phyloP scores from a whole-genome alignment of 768 basidiomycete genomes.

The Mrakia gelida region DNA sequence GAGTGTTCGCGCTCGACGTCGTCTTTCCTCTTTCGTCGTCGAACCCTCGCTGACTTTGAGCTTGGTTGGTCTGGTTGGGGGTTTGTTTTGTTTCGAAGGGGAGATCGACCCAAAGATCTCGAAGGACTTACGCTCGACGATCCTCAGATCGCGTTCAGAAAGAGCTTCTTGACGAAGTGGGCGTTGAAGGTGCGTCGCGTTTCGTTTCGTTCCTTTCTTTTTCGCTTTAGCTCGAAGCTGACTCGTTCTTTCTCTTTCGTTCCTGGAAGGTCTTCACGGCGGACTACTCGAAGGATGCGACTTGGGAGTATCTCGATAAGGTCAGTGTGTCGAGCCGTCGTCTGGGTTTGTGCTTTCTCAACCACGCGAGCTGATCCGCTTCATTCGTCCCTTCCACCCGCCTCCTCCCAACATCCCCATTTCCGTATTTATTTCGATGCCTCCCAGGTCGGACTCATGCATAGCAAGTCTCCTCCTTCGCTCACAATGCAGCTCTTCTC shows the following conservation, averaged over 20 bases:
- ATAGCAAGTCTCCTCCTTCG: not conserved
- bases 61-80: not conserved
- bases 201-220: not conserved
- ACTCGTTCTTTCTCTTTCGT: not conserved
- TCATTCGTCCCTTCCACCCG: too few species aligned
- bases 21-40: not conserved
- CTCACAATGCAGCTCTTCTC: not conserved
- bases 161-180: slow-evolving; percentile 17
- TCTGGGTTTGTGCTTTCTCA: too few species aligned
- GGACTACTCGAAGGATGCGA: slow-evolving; percentile 2
- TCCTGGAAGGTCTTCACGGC: slow-evolving; percentile 5
- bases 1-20: not conserved
- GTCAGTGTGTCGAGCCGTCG: not conserved
- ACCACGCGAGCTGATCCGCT: not conserved
- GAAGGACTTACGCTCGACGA: slow-evolving; percentile 13
- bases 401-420: too few species aligned
- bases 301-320: slow-evolving; percentile 21
- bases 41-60: not conserved
- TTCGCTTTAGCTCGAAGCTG: not conserved
- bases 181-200: not conserved
- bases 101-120: slow-evolving; percentile 5
- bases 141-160: slow-evolving; percentile 17
- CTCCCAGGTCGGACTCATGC: slow-evolving; percentile 24
- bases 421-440: too few species aligned
- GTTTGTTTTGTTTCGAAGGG: not conserved